A percentile compares a stretch with the other conserved stretches of the same genome.
Evolutionary conservation across 305 asterid species (phyloP).

Genomic region (Rubia balearica): DNA sequence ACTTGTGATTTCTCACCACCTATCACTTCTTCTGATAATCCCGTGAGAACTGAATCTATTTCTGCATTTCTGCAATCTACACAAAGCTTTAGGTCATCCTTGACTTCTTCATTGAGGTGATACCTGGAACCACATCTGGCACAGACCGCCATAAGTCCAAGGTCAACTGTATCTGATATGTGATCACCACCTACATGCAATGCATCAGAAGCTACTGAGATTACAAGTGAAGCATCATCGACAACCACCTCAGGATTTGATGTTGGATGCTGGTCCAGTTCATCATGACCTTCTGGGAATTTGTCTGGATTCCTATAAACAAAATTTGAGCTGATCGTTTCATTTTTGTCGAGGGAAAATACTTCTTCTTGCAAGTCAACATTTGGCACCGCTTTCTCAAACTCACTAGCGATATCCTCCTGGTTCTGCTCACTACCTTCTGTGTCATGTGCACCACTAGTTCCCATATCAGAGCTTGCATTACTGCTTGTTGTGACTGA

Average conservation of each 20-base stretch:
- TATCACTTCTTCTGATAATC: constrained; percentile 19
- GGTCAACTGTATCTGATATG: constrained; percentile 25
- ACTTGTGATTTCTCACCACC: constrained; percentile 28
- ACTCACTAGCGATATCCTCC: constrained; percentile 48
- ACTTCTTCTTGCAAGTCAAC: constrained; percentile 47
- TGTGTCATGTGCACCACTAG: constrained; percentile 53
- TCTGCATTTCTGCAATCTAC: constrained; percentile 45
- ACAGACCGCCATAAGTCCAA: constrained; percentile 40
- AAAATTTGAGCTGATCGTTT: constrained; percentile 32
- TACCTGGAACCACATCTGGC: constrained; percentile 47
- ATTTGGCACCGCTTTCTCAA: constrained; percentile 29
- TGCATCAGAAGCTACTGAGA: constrained; percentile 29
- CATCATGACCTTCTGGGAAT: constrained; percentile 30
- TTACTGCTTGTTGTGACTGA: constrained; percentile 82
- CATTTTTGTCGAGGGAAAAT: constrained; percentile 58
- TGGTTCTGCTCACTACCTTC: constrained; percentile 62
- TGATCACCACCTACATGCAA: constrained; percentile 25
- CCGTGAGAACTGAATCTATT: constrained; percentile 23
- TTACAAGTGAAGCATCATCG: constrained; percentile 27
- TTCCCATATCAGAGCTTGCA: constrained; percentile 71
- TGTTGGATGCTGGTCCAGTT: constrained; percentile 21
- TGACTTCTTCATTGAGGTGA: constrained; percentile 31
- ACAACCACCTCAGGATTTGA: constrained; percentile 26
- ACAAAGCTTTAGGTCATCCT: constrained; percentile 55
- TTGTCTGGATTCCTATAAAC: constrained; percentile 24